Conservation (phyloP, 2,329 filamentous ascomycete species). For the Huntiella abstrusa region DNA sequence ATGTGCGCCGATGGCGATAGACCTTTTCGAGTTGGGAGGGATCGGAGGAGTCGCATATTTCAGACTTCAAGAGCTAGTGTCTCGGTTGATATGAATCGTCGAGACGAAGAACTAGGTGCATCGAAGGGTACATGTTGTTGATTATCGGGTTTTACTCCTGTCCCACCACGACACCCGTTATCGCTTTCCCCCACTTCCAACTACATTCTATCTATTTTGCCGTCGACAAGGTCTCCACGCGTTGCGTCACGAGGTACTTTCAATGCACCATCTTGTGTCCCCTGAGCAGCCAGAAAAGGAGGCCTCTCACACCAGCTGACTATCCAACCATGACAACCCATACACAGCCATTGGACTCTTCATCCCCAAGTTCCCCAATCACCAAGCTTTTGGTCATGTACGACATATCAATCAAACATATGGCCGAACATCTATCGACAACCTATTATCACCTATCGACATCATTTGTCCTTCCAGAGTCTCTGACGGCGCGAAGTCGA, state of each 20-base stretch:
- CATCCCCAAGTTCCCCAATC: too few relatives aligned
- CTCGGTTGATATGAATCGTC: conserved; percentile 28
- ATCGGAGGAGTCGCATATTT: conserved; percentile 41
- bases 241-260: not conserved
- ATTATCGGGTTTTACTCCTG: conserved; percentile 1
- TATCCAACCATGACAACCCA: too few relatives aligned
- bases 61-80: conserved; percentile 19
- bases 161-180: not conserved
- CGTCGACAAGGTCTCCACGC: not conserved
- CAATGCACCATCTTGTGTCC: not conserved
- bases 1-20: conserved; percentile 14
- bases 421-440: too few relatives aligned
- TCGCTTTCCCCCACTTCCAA: not conserved
- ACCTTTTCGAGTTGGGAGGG: conserved; percentile 38
- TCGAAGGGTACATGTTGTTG: conserved; percentile 14
- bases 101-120: conserved; percentile 18
- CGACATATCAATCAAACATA: too few relatives aligned
- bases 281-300: not conserved
- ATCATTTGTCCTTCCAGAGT: too few relatives aligned
- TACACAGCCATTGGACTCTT: too few relatives aligned
- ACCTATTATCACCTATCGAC: too few relatives aligned
- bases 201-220: not conserved
- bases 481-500: too few relatives aligned
- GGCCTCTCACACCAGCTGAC: too few relatives aligned
- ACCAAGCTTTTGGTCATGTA: too few relatives aligned